Conservation (phyloP, 441 rosid species). For the Populus hybrid region DNA sequence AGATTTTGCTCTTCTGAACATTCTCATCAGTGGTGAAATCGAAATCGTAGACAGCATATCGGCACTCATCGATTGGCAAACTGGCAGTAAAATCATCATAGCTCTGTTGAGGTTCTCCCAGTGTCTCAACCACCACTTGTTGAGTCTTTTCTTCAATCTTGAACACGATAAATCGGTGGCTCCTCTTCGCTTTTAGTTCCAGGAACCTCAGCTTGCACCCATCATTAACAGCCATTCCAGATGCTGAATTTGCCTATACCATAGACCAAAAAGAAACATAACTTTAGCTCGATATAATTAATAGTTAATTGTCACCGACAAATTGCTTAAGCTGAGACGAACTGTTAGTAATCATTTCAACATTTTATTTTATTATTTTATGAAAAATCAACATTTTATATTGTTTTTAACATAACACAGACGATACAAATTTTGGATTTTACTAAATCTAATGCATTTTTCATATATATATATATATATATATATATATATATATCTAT, state of each 20-base stretch:
- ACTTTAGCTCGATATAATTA: neutral
- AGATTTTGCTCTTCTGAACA: conserved; percentile 53
- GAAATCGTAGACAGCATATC: conserved; percentile 53
- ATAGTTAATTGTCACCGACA: neutral
- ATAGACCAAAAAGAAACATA: neutral
- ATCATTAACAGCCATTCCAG: conserved; percentile 53
- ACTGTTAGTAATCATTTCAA: neutral
- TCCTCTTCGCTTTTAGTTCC: conserved; percentile 55
- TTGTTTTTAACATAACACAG: no score
- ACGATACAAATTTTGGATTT: no score
- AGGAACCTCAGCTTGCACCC: conserved; percentile 48
- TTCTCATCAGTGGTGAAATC: conserved; percentile 54
- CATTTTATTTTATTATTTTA: no score
- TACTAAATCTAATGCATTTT: no score
- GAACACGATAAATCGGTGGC: conserved; percentile 47
- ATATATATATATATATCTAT: no score
- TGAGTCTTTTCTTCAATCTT: conserved; percentile 47
- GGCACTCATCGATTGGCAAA: conserved; percentile 49
- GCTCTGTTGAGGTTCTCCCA: conserved; percentile 30
- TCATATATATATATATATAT: no score
- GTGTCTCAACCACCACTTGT: conserved; percentile 40
- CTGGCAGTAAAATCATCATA: conserved; percentile 43
- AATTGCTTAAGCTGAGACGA: neutral
- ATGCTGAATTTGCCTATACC: conserved; percentile 41
- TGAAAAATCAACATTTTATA: neutral